Evolutionary conservation across 2,329 filamentous ascomycete genomes (phyloP).

Genomic region (Cercospora citrullina): DNA sequence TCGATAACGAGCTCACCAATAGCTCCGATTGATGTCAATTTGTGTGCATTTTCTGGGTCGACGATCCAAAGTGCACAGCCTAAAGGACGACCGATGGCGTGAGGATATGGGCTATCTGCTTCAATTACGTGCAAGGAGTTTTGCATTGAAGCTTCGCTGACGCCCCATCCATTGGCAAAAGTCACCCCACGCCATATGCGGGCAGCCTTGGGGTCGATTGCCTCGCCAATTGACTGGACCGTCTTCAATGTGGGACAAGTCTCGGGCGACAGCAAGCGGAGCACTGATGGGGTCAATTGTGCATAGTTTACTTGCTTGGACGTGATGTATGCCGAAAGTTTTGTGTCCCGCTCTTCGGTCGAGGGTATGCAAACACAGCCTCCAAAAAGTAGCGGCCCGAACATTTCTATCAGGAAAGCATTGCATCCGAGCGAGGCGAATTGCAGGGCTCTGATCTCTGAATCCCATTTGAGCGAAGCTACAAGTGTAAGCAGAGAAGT

Average conservation of each 20-base stretch:
- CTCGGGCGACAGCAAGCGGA: neutral
- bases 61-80: slow-evolving; percentile 15
- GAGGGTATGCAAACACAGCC: neutral
- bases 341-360: neutral
- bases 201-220: neutral
- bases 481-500: neutral
- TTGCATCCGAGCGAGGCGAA: neutral
- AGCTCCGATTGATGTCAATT: neutral
- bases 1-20: slow-evolving; percentile 14
- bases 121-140: neutral
- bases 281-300: neutral
- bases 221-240: neutral
- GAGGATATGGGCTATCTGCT: slow-evolving; percentile 13
- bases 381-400: neutral
- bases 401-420: neutral
- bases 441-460: neutral
- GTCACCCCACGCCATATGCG: neutral
- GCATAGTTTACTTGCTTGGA: neutral
- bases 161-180: neutral
- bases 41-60: neutral
- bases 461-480: neutral
- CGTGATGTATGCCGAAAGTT: neutral
- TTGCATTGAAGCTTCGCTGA: neutral
- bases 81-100: slow-evolving; percentile 38
- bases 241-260: neutral